Base-by-base conservation (phyloP, 768 basidiomycete species). In the Russula earlei region DNA sequence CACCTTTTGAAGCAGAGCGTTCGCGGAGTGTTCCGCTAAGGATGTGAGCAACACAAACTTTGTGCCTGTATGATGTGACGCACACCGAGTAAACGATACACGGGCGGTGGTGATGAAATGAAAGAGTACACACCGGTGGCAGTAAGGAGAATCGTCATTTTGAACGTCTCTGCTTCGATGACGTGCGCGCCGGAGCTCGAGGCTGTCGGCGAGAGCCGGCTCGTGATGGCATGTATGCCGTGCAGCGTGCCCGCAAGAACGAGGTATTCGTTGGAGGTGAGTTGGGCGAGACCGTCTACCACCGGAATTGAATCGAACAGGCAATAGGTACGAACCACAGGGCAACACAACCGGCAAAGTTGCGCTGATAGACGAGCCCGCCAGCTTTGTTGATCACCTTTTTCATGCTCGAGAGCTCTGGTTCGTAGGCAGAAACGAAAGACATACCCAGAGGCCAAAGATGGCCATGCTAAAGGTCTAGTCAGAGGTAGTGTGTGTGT, bases 381-480 rank as follows among this genome's bases (percentile, higher is more conserved):
- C 96, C 96, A 14, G 96, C 96, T 75, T 98, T 98, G 71, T 97
- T 98, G 66, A 98, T 95, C 54, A 97, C 82, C 89, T 92, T 68
- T 92, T 68, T 56, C 19, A 12, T 24, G 42, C 65, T 52, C n/a
- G 58, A 65, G 14, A 43, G 12, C 36, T 8, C 15, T 31, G 17
- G 6, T 20, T 19, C 34, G 17, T 4, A 51, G 49, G 14, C 25
- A 42, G 49, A 42, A 37, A 53, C 37, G 45, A 50, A 15, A 33
- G n/a, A 67, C 75, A 50, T 72, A 87, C 89, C 89, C 90, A 91
- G 49, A 91, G 80, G 64, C 85, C 81, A 66, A 79, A 88, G 67
- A 91, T 81, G 55, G 84, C 77, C 89, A 91, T 91, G 56, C 48
- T 24, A 19, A 27, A n/a, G n/a, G n/a, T n/a, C n/a, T 20, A 29